Evolutionary conservation across 441 rosid genomes (phyloP).

Genomic region (Gossypium lobatum): DNA sequence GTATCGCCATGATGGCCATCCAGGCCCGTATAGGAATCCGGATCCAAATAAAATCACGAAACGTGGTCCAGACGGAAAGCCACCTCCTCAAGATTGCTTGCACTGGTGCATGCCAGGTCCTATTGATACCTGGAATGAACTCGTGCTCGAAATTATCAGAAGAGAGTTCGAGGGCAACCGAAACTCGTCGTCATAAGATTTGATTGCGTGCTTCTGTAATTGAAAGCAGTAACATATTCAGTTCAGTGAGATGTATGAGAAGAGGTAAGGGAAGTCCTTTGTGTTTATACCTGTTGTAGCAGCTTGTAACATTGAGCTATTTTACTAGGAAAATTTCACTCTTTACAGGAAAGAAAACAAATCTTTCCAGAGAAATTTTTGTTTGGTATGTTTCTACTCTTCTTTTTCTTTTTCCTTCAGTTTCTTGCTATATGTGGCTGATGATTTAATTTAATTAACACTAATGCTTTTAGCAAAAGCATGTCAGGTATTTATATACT

Average conservation of each 20-base stretch:
- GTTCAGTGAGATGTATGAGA: conserved; percentile 7
- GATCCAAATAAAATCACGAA: conserved; percentile 78
- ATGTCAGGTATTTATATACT: too few relatives aligned
- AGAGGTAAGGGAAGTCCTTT: conserved; percentile 13
- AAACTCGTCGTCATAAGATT: conserved; percentile 23
- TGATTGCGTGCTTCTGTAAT: not conserved
- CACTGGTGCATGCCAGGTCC: conserved; percentile 99
- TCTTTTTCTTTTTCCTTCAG: too few relatives aligned
- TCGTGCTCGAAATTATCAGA: conserved; percentile 66
- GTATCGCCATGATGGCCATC: conserved; percentile 94
- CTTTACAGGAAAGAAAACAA: not conserved
- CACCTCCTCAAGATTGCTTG: conserved; percentile 92
- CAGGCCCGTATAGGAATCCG: conserved; percentile 80
- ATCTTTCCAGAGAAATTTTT: too few relatives aligned
- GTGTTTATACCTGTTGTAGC: not conserved
- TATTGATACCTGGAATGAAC: conserved; percentile 86
- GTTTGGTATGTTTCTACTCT: too few relatives aligned
- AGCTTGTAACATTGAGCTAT: not conserved
- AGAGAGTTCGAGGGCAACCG: conserved; percentile 46
- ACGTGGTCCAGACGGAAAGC: conserved; percentile 73
- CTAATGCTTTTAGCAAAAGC: too few relatives aligned
- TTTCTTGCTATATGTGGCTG: too few relatives aligned
- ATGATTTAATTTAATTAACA: too few relatives aligned
- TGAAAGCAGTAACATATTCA: not conserved
- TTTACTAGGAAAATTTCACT: not conserved